A percentile compares a stretch with the other conserved stretches of the same genome.
These are phyloP conservation scores for Emergomyces pasteurianus DNA, from an alignment of 2,329 filamentous ascomycete genomes.

Conservation along the genomic window DNA sequence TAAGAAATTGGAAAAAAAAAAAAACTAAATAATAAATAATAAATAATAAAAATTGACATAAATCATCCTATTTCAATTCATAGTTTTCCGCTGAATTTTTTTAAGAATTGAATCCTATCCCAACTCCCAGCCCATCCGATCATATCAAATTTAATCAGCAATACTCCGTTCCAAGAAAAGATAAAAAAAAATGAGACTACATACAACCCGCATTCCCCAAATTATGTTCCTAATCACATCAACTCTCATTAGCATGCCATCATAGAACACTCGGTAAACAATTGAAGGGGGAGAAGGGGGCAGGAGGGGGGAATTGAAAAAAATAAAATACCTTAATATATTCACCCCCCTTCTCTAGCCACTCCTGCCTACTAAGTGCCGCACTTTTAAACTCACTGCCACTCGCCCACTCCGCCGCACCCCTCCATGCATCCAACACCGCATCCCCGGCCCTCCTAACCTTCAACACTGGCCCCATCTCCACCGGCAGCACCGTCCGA, in stretches of 20 bases:
- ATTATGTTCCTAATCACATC: slow-evolving; percentile 4
- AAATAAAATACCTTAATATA: slow-evolving; percentile 60
- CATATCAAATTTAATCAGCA: neutral
- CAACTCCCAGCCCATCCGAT: neutral
- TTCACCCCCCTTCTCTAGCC: slow-evolving; percentile 79
- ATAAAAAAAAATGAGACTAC: neutral
- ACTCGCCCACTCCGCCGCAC: slow-evolving; percentile 72
- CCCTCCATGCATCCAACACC: slow-evolving; percentile 82
- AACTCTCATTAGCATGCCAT: neutral
- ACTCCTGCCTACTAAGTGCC: slow-evolving; percentile 69
- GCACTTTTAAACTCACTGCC: slow-evolving; percentile 43
- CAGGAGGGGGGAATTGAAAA: too few species aligned
- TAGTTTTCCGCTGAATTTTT: neutral
- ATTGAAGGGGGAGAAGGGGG: too few species aligned
- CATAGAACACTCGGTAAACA: neutral
- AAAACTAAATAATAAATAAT: neutral
- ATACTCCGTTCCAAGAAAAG: neutral
- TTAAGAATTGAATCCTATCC: neutral
- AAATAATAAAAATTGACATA: neutral
- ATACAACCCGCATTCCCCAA: slow-evolving; percentile 2
- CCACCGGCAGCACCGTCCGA: slow-evolving; percentile 53
- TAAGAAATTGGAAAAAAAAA: neutral
- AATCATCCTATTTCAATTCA: neutral
- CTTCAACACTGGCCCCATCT: slow-evolving; percentile 47
- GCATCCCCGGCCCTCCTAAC: slow-evolving; percentile 66